Evolutionary conservation across 2,329 filamentous ascomycete species (phyloP).

Genomic region (Sporothrix curviconia): DNA sequence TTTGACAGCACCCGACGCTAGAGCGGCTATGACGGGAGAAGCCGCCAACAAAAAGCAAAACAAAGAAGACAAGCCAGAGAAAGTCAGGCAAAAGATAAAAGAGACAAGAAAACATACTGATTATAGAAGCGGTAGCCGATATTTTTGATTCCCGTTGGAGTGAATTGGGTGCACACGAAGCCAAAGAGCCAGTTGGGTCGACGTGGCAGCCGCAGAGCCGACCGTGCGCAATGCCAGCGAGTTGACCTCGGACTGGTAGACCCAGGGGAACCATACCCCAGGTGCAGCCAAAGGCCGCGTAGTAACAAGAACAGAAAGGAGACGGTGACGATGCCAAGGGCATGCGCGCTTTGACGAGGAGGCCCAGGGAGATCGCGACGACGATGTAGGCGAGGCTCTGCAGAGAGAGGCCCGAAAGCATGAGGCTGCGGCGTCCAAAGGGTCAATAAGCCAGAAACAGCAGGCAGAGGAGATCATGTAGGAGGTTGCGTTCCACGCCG

Average conservation of each 20-base stretch:
- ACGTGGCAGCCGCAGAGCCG: constrained; percentile 21
- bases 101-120: neutral
- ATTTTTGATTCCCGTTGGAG: constrained; percentile 18
- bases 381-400: neutral
- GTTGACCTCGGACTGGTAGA: constrained; percentile 15
- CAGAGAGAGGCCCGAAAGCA: neutral
- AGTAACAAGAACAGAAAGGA: constrained; percentile 14
- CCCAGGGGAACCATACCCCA: constrained; percentile 14
- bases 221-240: constrained; percentile 14
- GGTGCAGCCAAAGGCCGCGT: constrained; percentile 13
- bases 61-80: neutral
- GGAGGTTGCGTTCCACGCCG: constrained; percentile 2
- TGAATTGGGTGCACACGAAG: constrained; percentile 21
- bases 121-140: constrained; percentile 22
- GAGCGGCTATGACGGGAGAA: too few species aligned
- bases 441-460: constrained; percentile 7
- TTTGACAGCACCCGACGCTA: too few species aligned
- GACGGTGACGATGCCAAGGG: neutral
- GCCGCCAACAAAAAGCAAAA: too few species aligned
- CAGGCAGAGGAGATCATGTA: constrained; percentile 9
- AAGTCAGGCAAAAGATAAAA: constrained; percentile 9
- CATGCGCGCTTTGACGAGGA: neutral
- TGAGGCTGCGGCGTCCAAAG: neutral
- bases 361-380: neutral
- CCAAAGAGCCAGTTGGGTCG: constrained; percentile 22